Evolutionary conservation across 1,284 basidiomycete species (phyloP), one percentile per base, ranked within the genome.

Genomic region (Polyporus tsugae): DNA sequence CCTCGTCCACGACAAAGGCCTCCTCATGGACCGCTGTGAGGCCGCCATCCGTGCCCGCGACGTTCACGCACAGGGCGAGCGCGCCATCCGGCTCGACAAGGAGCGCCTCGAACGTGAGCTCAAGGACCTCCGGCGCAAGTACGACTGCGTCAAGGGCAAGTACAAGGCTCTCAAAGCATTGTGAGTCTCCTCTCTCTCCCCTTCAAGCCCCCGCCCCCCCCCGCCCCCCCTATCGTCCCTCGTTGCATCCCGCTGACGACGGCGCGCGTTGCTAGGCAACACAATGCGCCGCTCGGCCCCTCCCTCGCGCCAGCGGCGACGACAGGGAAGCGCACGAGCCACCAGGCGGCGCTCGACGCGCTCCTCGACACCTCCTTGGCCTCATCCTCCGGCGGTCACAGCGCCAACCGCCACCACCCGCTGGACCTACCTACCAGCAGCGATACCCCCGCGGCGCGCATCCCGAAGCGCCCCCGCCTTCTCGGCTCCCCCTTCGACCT

Each of bases 11-110:
- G 82, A 88, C 62, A 84, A 85, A 57, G 78, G 78, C 1, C 72
- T 77, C 7, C 78, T 89, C 7, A 79, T 83, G 74, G 78, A 79
- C 35, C 79, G 81, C 25, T 83, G 81, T 72, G 81, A 84, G 61
- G 70, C 78, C 5, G 76, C 78, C 62, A 81, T 82, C 57, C 70
- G 72, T 25, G 76, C 75, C 0, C 73, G 80, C 17, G 64, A 70
- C 5, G 77, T 69, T 0, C 80, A 82, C 64, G 75, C 74, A 3
- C 72, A 78, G 62, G 80, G 80, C 35, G 85, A 85, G 71, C 75
- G 73, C 33, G 66, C 75, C n/a, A 78, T 79, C 60, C 69, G 78
- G 22, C 70, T 72, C 41, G 76, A 77, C 63, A 77, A 74, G 22
- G 73, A 75, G 65, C 72, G 71, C 4, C 74, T 81, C 42, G 75